Percentiles rank a stretch among this genome's conserved stretches.
Conservation (phyloP, 108 stramenopile species). For the Cylindrotheca closterium region DNA sequence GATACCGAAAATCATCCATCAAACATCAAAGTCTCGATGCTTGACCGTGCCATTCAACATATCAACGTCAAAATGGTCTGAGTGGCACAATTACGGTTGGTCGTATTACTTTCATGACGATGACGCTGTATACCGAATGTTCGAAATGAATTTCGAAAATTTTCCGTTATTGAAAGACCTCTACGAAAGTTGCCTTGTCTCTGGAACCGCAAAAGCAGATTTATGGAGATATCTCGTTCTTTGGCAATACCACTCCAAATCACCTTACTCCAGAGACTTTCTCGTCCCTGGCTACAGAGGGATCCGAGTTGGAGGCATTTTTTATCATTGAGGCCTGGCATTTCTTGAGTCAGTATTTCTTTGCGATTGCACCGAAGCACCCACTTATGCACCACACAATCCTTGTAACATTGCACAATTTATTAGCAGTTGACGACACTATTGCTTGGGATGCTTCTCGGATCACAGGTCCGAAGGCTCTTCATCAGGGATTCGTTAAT, state of each 20-base stretch:
- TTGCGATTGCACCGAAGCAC: conserved; percentile 59
- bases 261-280: conserved; percentile 54
- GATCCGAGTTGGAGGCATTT: conserved; percentile 38
- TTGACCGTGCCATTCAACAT: conserved; percentile 23
- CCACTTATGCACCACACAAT: conserved; percentile 58
- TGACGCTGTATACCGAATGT: conserved; percentile 44
- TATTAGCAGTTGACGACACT: conserved; percentile 19
- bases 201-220: conserved; percentile 45
- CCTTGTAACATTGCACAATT: conserved; percentile 25
- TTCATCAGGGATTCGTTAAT: conserved; percentile 21
- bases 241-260: conserved; percentile 52
- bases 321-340: conserved; percentile 58
- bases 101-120: conserved; percentile 68
- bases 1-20: conserved; percentile 46
- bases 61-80: conserved; percentile 4
- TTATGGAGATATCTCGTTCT: conserved; percentile 56
- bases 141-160: conserved; percentile 30
- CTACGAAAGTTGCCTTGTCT: conserved; percentile 18
- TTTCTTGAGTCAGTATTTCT: conserved; percentile 57
- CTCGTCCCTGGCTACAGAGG: conserved; percentile 6
- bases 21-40: conserved; percentile 45
- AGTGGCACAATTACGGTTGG: conserved; percentile 33
- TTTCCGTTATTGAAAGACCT: conserved; percentile 43
- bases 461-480: conserved; percentile 39
- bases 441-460: conserved; percentile 17